These are phyloP conservation scores for Lenzites betulinus DNA, from an alignment of 768 basidiomycete genomes.

Conservation along the genomic window DNA sequence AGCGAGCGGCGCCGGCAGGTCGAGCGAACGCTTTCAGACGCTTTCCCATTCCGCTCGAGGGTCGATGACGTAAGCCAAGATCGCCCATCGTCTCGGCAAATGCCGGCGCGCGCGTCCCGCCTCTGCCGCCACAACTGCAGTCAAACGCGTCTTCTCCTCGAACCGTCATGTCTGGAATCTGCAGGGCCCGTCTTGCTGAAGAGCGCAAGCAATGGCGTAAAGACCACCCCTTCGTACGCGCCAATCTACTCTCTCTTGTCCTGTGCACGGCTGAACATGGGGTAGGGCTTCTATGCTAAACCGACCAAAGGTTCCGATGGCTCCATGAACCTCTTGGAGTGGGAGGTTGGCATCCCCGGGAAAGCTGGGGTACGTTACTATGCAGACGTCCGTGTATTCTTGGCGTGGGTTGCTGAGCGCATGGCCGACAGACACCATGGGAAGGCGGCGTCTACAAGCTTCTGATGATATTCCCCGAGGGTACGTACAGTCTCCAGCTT, in stretches of 20 bases:
- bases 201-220: slow-evolving; percentile 99
- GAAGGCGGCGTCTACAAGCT: slow-evolving; percentile 96
- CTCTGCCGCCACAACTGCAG: slow-evolving; percentile 6
- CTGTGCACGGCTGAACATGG: not conserved
- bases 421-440: slow-evolving; percentile 80
- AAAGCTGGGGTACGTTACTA: slow-evolving; percentile 72
- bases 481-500: slow-evolving; percentile 42
- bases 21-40: too few species aligned
- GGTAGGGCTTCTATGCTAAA: slow-evolving; percentile 95
- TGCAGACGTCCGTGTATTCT: slow-evolving; percentile 15
- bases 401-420: slow-evolving; percentile 28
- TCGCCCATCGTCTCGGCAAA: not conserved
- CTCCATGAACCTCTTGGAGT: slow-evolving; percentile 94
- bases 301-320: slow-evolving; percentile 90
- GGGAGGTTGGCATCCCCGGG: slow-evolving; percentile 99
- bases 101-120: slow-evolving; percentile 14
- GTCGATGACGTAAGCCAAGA: slow-evolving; percentile 8
- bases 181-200: slow-evolving; percentile 89
- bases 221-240: slow-evolving; percentile 95
- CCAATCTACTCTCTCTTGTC: not conserved
- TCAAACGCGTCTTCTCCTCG: slow-evolving; percentile 12
- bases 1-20: too few species aligned
- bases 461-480: slow-evolving; percentile 95
- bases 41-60: not conserved
- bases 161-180: slow-evolving; percentile 80